Evolutionary conservation across 805 yeast genomes (phyloP).

Genomic region (Myxozyma mucilagina): DNA sequence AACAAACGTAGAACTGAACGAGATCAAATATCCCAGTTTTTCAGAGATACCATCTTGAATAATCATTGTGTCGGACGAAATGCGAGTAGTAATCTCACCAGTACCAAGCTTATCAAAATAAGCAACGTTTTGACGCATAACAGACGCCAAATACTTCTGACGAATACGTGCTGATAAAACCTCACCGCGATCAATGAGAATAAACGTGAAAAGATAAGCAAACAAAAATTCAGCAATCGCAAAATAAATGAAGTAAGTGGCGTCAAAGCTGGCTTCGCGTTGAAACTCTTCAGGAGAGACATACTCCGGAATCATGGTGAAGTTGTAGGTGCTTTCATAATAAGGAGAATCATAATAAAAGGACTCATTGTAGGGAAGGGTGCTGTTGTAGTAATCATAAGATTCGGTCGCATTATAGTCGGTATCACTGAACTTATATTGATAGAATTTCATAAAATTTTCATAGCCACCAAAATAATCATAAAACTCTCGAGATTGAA

Average conservation of each 20-base stretch:
- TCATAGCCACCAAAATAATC: slow-evolving; percentile 27
- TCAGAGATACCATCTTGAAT: slow-evolving; percentile 49
- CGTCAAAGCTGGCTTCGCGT: slow-evolving; percentile 39
- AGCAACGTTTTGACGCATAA: slow-evolving; percentile 46
- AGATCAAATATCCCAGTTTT: slow-evolving; percentile 43
- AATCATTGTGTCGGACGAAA: slow-evolving; percentile 45
- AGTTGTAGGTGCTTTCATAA: slow-evolving; percentile 17
- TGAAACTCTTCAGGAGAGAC: slow-evolving; percentile 37
- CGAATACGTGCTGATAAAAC: slow-evolving; percentile 45
- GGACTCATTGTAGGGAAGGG: slow-evolving; percentile 12
- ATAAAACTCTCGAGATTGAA: slow-evolving; percentile 31
- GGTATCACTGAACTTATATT: slow-evolving; percentile 6
- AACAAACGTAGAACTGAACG: slow-evolving; percentile 45
- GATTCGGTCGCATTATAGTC: slow-evolving; percentile 4
- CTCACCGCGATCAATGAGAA: slow-evolving; percentile 46
- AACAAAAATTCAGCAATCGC: slow-evolving; percentile 40
- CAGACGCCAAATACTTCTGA: slow-evolving; percentile 40
- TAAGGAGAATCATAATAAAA: slow-evolving; percentile 17
- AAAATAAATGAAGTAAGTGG: slow-evolving; percentile 45
- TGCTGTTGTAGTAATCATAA: slow-evolving; percentile 1
- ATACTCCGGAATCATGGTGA: slow-evolving; percentile 26
- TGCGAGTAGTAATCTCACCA: slow-evolving; percentile 48
- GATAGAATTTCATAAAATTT: slow-evolving; percentile 15
- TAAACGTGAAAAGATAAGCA: slow-evolving; percentile 39
- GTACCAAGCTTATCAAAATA: slow-evolving; percentile 47